Conservation (phyloP, 108 stramenopile genomes). For the Stephanodiscus minutulus region DNA sequence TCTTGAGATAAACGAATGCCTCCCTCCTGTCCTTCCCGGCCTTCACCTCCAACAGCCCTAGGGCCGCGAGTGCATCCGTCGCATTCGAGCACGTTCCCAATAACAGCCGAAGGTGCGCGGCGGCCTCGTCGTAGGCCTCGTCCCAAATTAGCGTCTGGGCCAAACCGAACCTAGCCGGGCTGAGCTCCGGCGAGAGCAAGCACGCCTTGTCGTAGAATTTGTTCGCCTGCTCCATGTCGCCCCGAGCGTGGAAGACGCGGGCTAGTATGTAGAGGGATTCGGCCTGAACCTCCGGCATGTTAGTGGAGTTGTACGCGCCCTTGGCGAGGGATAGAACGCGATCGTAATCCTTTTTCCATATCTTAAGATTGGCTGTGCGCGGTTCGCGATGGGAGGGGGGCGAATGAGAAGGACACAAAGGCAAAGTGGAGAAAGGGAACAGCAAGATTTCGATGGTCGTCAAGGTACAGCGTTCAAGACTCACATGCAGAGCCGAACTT, state of each 20-base stretch:
- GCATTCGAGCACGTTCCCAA: slow-evolving; percentile 70
- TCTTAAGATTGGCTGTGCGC: slow-evolving; percentile 55
- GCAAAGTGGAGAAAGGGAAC: background rate
- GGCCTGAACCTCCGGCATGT: slow-evolving; percentile 81
- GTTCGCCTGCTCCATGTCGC: slow-evolving; percentile 74
- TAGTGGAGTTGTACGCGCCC: slow-evolving; percentile 81
- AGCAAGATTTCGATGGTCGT: background rate
- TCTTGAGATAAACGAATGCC: slow-evolving; percentile 70
- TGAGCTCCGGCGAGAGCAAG: slow-evolving; percentile 68
- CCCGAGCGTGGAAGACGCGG: slow-evolving; percentile 84
- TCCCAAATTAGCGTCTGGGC: slow-evolving; percentile 76
- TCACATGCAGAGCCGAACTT: slow-evolving; percentile 62
- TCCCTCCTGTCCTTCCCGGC: slow-evolving; percentile 65
- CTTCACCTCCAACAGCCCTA: slow-evolving; percentile 78
- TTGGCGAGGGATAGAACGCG: slow-evolving; percentile 87
- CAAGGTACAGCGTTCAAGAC: slow-evolving; percentile 8
- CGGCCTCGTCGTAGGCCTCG: slow-evolving; percentile 68
- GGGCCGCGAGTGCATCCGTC: slow-evolving; percentile 77
- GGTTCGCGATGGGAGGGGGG: background rate
- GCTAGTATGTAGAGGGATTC: slow-evolving; percentile 90
- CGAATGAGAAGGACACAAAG: background rate
- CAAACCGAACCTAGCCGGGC: slow-evolving; percentile 82
- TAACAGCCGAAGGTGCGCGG: slow-evolving; percentile 63
- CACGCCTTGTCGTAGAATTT: slow-evolving; percentile 80
- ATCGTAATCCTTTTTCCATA: slow-evolving; percentile 93